Evolutionary conservation across 1,284 basidiomycete genomes (phyloP).

Genomic region (Macrocystidia cucumis): DNA sequence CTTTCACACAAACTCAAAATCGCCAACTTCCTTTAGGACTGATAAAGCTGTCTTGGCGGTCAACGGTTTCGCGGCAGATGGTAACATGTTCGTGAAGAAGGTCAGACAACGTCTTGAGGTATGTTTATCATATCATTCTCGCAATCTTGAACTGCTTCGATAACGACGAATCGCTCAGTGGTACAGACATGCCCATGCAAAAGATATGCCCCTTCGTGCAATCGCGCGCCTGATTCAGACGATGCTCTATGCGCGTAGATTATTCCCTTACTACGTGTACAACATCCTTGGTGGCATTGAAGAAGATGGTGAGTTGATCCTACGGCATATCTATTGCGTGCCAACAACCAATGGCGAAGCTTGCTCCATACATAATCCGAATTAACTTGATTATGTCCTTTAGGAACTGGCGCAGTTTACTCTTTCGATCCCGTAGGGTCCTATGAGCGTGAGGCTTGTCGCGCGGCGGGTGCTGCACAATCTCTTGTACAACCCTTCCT

Average conservation of each 20-base stretch:
- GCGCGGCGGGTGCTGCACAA: constrained; percentile 89
- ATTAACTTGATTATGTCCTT: constrained; percentile 11
- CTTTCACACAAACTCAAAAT: constrained; percentile 6
- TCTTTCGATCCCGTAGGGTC: constrained; percentile 95
- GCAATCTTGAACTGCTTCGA: constrained; percentile 6
- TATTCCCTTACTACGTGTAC: constrained; percentile 96
- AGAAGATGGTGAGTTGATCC: constrained; percentile 71
- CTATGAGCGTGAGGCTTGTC: constrained; percentile 92
- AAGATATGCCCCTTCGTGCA: constrained; percentile 87
- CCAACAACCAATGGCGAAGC: constrained; percentile 3
- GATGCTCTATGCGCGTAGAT: constrained; percentile 89
- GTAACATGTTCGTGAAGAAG: constrained; percentile 93
- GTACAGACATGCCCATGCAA: constrained; percentile 92
- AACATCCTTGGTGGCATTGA: constrained; percentile 93
- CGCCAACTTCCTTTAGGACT: constrained; percentile 46
- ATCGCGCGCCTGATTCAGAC: constrained; percentile 94
- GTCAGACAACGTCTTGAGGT: constrained; percentile 92
- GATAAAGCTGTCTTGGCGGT: constrained; percentile 89
- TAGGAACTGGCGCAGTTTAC: constrained; percentile 91
- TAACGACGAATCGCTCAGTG: constrained; percentile 44
- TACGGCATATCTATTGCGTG: constrained; percentile 10
- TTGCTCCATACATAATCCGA: constrained; percentile 4
- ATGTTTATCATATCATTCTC: constrained; percentile 13
- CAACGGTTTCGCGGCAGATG: constrained; percentile 93
- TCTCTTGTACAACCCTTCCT: constrained; percentile 91